Conservation (phyloP, 768 basidiomycete genomes). For the Leccinum obscurum region DNA sequence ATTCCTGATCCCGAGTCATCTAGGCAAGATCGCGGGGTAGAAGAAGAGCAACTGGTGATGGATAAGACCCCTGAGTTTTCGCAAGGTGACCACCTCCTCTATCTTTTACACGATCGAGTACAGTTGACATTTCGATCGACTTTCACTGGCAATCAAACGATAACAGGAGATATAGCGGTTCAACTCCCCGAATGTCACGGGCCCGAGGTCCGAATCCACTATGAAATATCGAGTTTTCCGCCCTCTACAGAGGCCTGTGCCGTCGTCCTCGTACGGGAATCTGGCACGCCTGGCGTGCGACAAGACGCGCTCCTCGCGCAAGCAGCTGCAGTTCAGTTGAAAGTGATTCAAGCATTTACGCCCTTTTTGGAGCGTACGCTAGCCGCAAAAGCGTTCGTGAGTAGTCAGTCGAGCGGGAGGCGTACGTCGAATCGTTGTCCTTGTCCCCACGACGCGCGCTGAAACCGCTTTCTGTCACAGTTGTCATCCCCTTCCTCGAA, state of each 20-base stretch:
- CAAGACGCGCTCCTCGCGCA: conserved; percentile 12
- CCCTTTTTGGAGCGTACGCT: conserved; percentile 26
- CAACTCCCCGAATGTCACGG: conserved; percentile 7
- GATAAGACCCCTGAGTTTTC: conserved; percentile 38
- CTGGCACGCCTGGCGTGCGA: not conserved
- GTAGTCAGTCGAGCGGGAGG: conserved; percentile 7
- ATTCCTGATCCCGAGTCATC: conserved; percentile 29
- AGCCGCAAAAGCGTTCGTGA: conserved; percentile 29
- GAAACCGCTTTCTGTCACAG: conserved; percentile 11
- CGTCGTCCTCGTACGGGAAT: conserved; percentile 44
- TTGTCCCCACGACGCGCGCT: not conserved
- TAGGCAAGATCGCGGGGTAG: conserved; percentile 38
- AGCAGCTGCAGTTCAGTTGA: conserved; percentile 16
- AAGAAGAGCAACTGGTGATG: conserved; percentile 34
- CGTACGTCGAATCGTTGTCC: conserved; percentile 17
- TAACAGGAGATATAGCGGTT: conserved; percentile 17
- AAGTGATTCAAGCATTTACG: conserved; percentile 9
- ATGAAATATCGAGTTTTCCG: conserved; percentile 50
- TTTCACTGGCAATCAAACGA: not conserved
- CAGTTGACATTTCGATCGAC: not conserved
- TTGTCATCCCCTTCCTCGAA: conserved; percentile 18
- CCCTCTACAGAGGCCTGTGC: conserved; percentile 41
- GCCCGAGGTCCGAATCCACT: conserved; percentile 32
- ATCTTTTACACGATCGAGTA: not conserved
- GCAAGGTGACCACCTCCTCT: conserved; percentile 37